Conservation (phyloP, 768 basidiomycete genomes). For the Lactarius pseudohatsudake region DNA sequence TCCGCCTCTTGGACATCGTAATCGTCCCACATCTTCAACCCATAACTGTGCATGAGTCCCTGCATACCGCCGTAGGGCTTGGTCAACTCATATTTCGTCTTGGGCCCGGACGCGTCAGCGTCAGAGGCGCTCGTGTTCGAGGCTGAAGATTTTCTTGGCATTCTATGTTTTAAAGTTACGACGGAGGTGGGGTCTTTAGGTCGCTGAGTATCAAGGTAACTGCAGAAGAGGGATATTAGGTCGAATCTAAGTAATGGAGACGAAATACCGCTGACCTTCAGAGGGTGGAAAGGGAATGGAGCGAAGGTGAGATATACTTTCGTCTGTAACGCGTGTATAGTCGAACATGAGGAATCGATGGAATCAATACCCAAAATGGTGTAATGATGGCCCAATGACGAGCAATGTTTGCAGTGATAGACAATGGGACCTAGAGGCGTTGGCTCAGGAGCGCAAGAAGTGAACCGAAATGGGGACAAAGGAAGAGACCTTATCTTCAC, state of each 20-base stretch:
- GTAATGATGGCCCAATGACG: background rate
- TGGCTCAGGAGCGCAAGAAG: background rate
- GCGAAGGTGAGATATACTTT: background rate
- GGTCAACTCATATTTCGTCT: conserved; percentile 6
- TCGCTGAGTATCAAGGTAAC: background rate
- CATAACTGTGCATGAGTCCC: conserved; percentile 29
- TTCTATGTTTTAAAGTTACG: background rate
- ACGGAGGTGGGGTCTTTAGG: background rate
- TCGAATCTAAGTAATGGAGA: background rate
- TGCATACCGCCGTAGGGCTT: conserved; percentile 26
- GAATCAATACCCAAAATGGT: background rate
- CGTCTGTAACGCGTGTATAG: background rate
- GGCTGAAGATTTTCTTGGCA: conserved; percentile 7
- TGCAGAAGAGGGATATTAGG: background rate
- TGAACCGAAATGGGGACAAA: background rate
- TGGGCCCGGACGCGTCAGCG: background rate
- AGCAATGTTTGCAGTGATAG: background rate
- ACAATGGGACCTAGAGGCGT: background rate
- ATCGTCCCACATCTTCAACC: conserved; percentile 28
- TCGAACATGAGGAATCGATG: background rate
- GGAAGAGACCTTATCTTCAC: background rate
- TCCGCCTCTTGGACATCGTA: conserved; percentile 29
- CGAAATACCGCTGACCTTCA: background rate
- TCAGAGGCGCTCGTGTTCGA: background rate
- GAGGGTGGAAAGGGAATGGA: background rate